Evolutionary conservation across 805 yeast genomes (phyloP), one percentile per base, ranked within the genome.

Genomic region (Saccharomycopsis fodiens): DNA sequence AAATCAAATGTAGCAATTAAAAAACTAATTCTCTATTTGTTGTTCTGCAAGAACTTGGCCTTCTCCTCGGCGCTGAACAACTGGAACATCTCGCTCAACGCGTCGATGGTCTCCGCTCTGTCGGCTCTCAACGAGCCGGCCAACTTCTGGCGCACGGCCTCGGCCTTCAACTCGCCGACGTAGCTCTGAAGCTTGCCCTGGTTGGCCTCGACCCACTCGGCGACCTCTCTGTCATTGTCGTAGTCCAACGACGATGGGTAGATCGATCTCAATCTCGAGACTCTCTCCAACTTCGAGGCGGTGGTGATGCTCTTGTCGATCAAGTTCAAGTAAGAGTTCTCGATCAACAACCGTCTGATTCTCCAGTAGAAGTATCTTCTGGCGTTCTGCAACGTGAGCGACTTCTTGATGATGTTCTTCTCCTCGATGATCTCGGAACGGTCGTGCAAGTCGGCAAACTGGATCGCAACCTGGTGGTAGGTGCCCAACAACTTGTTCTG

Each of bases 321-420:
- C 60, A 84, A 76, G 64, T 76, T 79, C 63, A 87, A 69, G 62
- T 91, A 70, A 66, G 87, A 86, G 65, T 86, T 95, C 68, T 93
- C 98, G 62, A 85, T 82, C 65, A 93, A 72, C 65, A 96, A 86
- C 69, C 98, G 83, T 70, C 97, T 85, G 52, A 87, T 77, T 67
- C 99, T 82, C 98, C 98, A 93, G 93, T 86, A 93, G 80, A 93
- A 93, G 79, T 75, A 85, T 60, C 97, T 80, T 73, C 99, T 86
- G 25, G 97, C 77, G 42, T 88, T 74, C 39, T 66, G 64, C 96
- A 96, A 89, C 58, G 83, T 79, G 44, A 93, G 68, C 57, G 87
- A 93, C 62, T 84, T 82, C 56, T 83, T 76, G 58, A 93, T 87
- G 48, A 82, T 84, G 48, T 91, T 95, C 76, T 93, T 94, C 46